Evolutionary conservation across 768 basidiomycete species (phyloP).

Genomic region (Ephemerocybe angulata): DNA sequence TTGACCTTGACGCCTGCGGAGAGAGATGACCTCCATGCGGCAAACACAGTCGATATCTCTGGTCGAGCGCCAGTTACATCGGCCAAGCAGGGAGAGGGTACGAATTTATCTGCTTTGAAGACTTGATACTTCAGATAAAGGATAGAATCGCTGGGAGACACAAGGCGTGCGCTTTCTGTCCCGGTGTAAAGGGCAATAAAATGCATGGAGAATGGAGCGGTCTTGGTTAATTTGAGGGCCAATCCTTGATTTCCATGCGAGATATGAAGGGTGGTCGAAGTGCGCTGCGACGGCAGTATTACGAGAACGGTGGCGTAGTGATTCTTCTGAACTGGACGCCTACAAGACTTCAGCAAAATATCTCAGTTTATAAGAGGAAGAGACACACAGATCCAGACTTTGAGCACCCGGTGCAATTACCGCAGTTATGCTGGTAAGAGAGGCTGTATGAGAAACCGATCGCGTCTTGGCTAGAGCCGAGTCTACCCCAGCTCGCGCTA

Average conservation of each 20-base stretch:
- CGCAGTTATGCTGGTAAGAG: too few relatives aligned
- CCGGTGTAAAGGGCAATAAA: background rate
- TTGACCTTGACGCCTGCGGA: background rate
- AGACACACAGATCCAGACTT: background rate
- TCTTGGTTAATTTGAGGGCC: too few relatives aligned
- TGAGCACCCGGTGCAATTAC: background rate
- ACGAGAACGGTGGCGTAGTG: background rate
- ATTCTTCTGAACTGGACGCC: too few relatives aligned
- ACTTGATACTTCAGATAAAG: too few relatives aligned
- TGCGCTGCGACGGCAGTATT: conserved; percentile 2
- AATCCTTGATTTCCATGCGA: too few relatives aligned
- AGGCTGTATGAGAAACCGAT: too few relatives aligned
- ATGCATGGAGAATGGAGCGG: background rate
- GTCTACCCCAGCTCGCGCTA: too few relatives aligned
- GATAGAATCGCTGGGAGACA: too few relatives aligned
- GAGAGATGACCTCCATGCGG: background rate
- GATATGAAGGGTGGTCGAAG: background rate
- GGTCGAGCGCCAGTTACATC: background rate
- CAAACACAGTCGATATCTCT: background rate
- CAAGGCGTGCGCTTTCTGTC: background rate
- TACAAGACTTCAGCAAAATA: background rate
- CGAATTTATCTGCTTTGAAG: too few relatives aligned
- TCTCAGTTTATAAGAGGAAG: background rate
- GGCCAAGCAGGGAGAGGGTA: too few relatives aligned
- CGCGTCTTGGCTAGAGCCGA: too few relatives aligned